Evolutionary conservation across 208 protist species (phyloP).

Genomic region (Trypanosoma melophagium): DNA sequence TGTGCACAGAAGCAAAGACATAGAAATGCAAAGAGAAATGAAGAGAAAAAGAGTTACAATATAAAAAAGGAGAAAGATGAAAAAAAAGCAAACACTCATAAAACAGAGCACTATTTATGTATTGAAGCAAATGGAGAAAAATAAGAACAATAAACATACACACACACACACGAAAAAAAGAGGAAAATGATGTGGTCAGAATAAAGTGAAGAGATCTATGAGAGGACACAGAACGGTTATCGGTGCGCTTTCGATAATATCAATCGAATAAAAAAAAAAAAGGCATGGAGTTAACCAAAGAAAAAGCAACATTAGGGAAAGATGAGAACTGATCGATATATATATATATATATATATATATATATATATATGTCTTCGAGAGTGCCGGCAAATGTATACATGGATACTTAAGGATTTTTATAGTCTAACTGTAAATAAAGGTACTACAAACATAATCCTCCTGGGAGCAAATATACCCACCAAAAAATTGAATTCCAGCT

Average conservation of each 20-base stretch:
- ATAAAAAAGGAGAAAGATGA: constrained; percentile 4
- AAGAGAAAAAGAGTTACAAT: background rate
- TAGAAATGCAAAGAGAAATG: background rate
- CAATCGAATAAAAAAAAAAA: too few relatives aligned
- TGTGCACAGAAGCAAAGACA: background rate
- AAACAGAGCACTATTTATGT: constrained; percentile 14
- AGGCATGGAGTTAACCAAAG: too few relatives aligned
- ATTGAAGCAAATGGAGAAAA: background rate
- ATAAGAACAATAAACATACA: too few relatives aligned
- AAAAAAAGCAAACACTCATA: constrained; percentile 12
- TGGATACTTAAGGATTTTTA: too few relatives aligned
- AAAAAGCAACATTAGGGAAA: too few relatives aligned
- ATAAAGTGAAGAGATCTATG: background rate
- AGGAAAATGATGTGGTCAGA: constrained; percentile 1
- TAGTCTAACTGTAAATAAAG: too few relatives aligned
- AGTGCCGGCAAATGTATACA: too few relatives aligned
- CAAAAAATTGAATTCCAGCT: too few relatives aligned
- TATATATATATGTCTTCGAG: constrained; percentile 6
- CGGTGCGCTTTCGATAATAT: too few relatives aligned
- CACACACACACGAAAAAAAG: background rate
- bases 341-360: constrained; percentile 1
- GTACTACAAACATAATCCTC: too few relatives aligned
- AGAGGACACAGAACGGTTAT: background rate
- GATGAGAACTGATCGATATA: background rate
- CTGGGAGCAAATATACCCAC: too few relatives aligned